Conservation (phyloP, 2,329 filamentous ascomycete genomes). For the Nothomitra cinnamomea region DNA sequence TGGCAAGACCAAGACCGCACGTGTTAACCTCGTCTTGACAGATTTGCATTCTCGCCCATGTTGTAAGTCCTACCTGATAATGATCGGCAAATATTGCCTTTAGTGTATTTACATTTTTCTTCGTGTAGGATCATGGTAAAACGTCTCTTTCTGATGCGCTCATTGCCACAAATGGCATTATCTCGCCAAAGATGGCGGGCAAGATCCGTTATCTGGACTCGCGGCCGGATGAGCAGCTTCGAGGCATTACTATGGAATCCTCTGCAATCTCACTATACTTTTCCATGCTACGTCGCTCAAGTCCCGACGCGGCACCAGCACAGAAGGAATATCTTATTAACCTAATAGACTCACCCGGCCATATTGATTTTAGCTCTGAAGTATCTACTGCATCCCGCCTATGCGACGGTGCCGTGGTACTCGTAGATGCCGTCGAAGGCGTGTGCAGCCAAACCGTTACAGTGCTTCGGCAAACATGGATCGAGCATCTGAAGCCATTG, state of each 20-base stretch:
- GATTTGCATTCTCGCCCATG: slow-evolving; percentile 93
- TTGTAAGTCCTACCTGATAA: slow-evolving; percentile 35
- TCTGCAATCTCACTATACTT: slow-evolving; percentile 95
- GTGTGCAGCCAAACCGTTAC: slow-evolving; percentile 98
- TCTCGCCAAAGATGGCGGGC: slow-evolving; percentile 89
- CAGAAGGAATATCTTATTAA: slow-evolving; percentile 91
- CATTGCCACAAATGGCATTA: slow-evolving; percentile 97
- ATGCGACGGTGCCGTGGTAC: slow-evolving; percentile 83
- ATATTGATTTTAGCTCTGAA: slow-evolving; percentile 97
- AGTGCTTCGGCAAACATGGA: slow-evolving; percentile 86
- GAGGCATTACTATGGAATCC: slow-evolving; percentile 99
- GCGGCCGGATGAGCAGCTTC: slow-evolving; percentile 81
- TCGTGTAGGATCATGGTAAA: slow-evolving; percentile 72
- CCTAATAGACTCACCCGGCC: slow-evolving; percentile 90
- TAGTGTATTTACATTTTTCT: slow-evolving; percentile 6
- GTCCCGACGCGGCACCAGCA: slow-evolving; percentile 49
- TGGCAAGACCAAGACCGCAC: slow-evolving; percentile 17
- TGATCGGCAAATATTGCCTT: background rate
- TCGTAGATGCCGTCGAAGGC: slow-evolving; percentile 93
- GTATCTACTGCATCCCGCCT: slow-evolving; percentile 89
- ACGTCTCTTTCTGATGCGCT: slow-evolving; percentile 92
- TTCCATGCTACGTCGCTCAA: slow-evolving; percentile 63
- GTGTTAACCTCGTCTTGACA: slow-evolving; percentile 21
- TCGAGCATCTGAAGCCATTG: slow-evolving; percentile 84
- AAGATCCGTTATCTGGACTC: slow-evolving; percentile 98